Base-by-base conservation (phyloP, 1,284 basidiomycete species). In the Leccinum subatratum region DNA sequence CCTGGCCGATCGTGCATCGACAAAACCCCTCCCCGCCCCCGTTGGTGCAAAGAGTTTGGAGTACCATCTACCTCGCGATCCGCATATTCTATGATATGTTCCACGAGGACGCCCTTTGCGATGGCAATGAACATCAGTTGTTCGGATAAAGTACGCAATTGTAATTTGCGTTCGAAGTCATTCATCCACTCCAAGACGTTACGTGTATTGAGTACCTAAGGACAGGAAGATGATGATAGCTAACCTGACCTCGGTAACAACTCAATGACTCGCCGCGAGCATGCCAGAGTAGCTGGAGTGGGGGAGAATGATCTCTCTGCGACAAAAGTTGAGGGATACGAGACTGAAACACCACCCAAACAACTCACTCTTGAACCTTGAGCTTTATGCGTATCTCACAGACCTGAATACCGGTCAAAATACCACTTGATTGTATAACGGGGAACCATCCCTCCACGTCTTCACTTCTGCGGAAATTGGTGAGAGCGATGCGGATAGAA, bases 401-500 rank as follows among this genome's bases (percentile, higher is more conserved):
- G 6, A 86, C 82, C 72, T 89, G 88, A 57, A 85, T 74, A 69
- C 86, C 83, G 39, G 80, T 81, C 28, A 81, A 79, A 48, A 81
- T 75, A 3, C 81, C 77, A 62, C 79, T 82, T 45, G 80, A 76
- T 59, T 85, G 81, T 64, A 90, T 77, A 18, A 93, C 84, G n/a
- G 91, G 89, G 77, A 88, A 93, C 91, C 91, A 94, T 9, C 91
- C 92, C 72, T 94, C 92, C 14, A 92, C 81, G 8, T 79, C 75
- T 70, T 92, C 89, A 18, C 88, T 86, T 42, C 91, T 82, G 20
- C 88, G 84, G 71, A 94, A 91, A 72, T 90, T 90, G 7, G 79
- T 78, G 34, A 94, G 79, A 2, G 86, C 80, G 63, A 95, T 85
- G 30, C 81, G 81, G n/a, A 89, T 82, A 34, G 80, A 82, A 14